These are phyloP conservation scores for Neonectria coccinea DNA, from an alignment of 2,329 filamentous ascomycete species.

Conservation along the genomic window DNA sequence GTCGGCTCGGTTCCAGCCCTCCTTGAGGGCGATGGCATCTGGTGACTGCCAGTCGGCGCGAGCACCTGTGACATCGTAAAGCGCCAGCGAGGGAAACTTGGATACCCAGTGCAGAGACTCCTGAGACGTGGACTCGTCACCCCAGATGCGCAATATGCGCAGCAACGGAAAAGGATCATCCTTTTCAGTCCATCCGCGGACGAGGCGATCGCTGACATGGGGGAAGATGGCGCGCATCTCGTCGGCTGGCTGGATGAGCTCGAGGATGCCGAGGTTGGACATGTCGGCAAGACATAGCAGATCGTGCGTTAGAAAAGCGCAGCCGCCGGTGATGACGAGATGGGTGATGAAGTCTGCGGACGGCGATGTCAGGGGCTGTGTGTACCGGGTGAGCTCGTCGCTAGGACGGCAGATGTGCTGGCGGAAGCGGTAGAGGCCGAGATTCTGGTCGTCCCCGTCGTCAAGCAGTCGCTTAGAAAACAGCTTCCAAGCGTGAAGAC, in stretches of 20 bases:
- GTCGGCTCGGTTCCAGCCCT: conserved; percentile 52
- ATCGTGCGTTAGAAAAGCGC: conserved; percentile 52
- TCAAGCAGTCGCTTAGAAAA: conserved; percentile 51
- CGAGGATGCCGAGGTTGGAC: conserved; percentile 61
- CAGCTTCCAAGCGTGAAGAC: conserved; percentile 56
- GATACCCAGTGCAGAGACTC: conserved; percentile 56
- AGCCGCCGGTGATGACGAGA: conserved; percentile 54
- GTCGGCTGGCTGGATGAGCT: conserved; percentile 57
- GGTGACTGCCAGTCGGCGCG: conserved; percentile 52
- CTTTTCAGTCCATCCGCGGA: conserved; percentile 59
- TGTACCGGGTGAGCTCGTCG: conserved; percentile 52
- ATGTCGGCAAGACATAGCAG: conserved; percentile 56
- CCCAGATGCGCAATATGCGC: conserved; percentile 60
- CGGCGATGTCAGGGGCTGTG: conserved; percentile 51
- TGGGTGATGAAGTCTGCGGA: conserved; percentile 56
- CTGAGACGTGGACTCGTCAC: conserved; percentile 53
- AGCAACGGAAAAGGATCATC: conserved; percentile 59
- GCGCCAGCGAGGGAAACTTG: conserved; percentile 57
- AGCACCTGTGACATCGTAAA: conserved; percentile 58
- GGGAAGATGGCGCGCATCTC: conserved; percentile 48
- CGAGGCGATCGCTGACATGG: conserved; percentile 57
- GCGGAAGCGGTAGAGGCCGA: conserved; percentile 54
- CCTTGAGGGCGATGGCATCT: conserved; percentile 36
- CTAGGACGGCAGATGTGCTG: conserved; percentile 55
- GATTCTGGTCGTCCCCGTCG: conserved; percentile 48